A percentile compares a stretch with the other conserved stretches of the same genome.
phyloP scores from a whole-genome alignment of 1,139 yeast species.

The Pichia sp. region DNA sequence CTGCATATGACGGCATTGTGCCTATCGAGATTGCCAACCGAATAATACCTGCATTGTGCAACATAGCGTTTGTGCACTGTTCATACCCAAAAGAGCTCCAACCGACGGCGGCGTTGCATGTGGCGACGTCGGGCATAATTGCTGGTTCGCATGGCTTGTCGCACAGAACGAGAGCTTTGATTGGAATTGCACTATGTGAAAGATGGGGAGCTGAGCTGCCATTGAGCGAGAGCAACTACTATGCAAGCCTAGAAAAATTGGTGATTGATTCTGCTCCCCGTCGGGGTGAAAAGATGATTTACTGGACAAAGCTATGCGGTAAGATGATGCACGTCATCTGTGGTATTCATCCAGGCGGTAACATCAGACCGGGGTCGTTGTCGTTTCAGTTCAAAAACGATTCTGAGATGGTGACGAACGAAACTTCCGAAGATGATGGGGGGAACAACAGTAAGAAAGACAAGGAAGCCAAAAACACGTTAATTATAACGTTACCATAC shows the following conservation, averaged over 20 bases:
- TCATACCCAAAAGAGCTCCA: constrained; percentile 69
- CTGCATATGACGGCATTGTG: constrained; percentile 34
- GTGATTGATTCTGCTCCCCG: constrained; percentile 44
- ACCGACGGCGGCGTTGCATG: constrained; percentile 63
- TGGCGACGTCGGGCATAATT: constrained; percentile 63
- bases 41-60: constrained; percentile 62
- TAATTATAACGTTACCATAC: constrained; percentile 44
- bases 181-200: constrained; percentile 65
- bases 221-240: constrained; percentile 42
- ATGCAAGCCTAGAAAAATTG: constrained; percentile 41
- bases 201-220: constrained; percentile 78
- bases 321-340: constrained; percentile 67
- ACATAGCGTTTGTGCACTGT: constrained; percentile 65
- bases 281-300: constrained; percentile 42
- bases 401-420: constrained; percentile 20
- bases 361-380: constrained; percentile 54
- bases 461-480: constrained; percentile 25
- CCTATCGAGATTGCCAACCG: constrained; percentile 55
- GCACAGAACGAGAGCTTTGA: constrained; percentile 59
- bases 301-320: constrained; percentile 69
- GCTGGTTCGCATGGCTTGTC: constrained; percentile 69
- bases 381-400: constrained; percentile 30
- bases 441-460: background rate
- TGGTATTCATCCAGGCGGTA: constrained; percentile 73
- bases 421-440: constrained; percentile 4